Base-by-base conservation (phyloP, 2,329 filamentous ascomycete genomes). In the Aspergillaceae sp. region DNA sequence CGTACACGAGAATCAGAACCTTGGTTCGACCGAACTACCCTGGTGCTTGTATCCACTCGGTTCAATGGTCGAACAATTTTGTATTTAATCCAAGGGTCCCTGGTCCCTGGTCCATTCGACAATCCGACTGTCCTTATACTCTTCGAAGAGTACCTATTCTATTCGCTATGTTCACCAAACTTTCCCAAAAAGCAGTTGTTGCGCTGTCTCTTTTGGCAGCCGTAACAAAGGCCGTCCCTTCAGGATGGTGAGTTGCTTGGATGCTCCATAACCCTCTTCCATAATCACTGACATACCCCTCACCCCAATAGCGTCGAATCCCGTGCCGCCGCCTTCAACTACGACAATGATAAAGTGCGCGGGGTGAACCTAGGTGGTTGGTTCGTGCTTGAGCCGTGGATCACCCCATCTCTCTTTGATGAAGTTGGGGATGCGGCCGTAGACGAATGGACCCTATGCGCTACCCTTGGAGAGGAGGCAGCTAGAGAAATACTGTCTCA, bases 361-460 rank as follows among this genome's bases (percentile, higher is more conserved):
- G 81, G 81, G 45, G 80, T 84, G 29, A 84, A 84, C 58, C 68
- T 83, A 4, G 79, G 81, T 44, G 81, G 81, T 30, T 82, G 79
- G 78, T 74, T 82, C 40, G 76, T 83, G 5, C 68, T 81, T 4
- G 79, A 83, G 63, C 79, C 79, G 10, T 81, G 78, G 78, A 82
- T 82, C 45, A 82, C 78, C 2, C 79, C 79, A 2, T 79, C 75
- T 10, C 67, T 83, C 47, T 83, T 82, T 54, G 72, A 79, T 41
- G 61, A 61, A 26, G 71, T 62, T 3, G 70, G 68, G 29, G 66
- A 66, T 41, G 68, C 60, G 36, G 77, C 77, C 2, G 71, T 78
- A 4, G 80, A 83, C 54, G 80, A 82, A 55, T 81, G 72, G 59
- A 76, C 74, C 0, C 63, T 78, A 37, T 73, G 70, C 43, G 60